Evolutionary conservation across 371 early-diverging fungal genomes (phyloP).

Genomic region (Cladochytrium tenue): DNA sequence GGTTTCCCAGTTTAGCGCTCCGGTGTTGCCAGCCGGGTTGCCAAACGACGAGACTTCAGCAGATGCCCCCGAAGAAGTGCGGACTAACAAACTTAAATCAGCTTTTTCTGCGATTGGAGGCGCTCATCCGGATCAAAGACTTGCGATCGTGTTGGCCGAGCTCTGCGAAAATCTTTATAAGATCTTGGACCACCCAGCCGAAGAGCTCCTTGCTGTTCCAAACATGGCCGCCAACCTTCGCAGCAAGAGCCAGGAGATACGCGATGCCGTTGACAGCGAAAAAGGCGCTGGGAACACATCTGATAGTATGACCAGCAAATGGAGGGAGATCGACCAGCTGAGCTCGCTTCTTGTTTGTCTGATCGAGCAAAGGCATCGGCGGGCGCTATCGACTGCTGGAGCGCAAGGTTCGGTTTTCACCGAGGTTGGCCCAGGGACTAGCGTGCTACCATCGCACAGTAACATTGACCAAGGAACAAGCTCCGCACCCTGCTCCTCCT

Average conservation of each 20-base stretch:
- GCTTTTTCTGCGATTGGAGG: too few relatives aligned
- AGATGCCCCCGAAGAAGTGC: too few relatives aligned
- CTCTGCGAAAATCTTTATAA: conserved; percentile 26
- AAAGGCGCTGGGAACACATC: not conserved
- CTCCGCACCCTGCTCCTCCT: too few relatives aligned
- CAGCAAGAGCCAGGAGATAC: too few relatives aligned
- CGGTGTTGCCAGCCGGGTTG: too few relatives aligned
- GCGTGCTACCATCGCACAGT: too few relatives aligned
- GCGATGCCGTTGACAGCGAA: not conserved
- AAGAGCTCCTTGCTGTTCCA: not conserved
- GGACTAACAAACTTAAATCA: too few relatives aligned
- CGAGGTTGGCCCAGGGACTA: too few relatives aligned
- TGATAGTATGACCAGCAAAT: conserved; percentile 9
- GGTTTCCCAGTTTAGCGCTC: too few relatives aligned
- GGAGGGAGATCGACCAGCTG: conserved; percentile 34
- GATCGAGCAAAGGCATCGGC: conserved; percentile 9
- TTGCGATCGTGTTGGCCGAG: conserved; percentile 30
- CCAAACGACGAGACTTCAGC: too few relatives aligned
- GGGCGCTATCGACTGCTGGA: conserved; percentile 17
- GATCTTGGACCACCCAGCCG: conserved; percentile 11
- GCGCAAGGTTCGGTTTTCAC: too few relatives aligned
- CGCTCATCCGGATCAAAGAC: conserved; percentile 18
- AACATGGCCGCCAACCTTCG: not conserved
- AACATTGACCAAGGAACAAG: too few relatives aligned
- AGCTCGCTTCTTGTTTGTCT: conserved; percentile 30